Evolutionary conservation across 1,284 basidiomycete species (phyloP).

Genomic region (Trichosporon coremiiforme): DNA sequence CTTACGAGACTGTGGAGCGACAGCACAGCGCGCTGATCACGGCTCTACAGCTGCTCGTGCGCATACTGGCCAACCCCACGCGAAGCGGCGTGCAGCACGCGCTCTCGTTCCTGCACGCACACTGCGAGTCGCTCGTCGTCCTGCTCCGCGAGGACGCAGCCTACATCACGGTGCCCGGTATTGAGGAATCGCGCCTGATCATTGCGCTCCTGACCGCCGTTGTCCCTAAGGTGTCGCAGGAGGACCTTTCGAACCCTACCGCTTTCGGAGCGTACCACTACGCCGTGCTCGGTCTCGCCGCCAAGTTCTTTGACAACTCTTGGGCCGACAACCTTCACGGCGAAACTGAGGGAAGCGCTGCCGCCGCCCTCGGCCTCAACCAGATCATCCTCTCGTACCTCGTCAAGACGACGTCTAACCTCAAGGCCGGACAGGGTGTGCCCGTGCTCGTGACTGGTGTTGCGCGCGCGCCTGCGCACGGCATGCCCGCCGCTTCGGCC

Average conservation of each 20-base stretch:
- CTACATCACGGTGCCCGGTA: slow-evolving; percentile 52
- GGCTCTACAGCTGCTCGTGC: slow-evolving; percentile 44
- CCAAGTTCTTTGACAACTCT: slow-evolving; percentile 70
- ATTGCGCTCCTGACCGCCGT: slow-evolving; percentile 57
- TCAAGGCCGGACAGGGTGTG: slow-evolving; percentile 45
- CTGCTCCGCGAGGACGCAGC: slow-evolving; percentile 57
- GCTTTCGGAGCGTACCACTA: slow-evolving; percentile 82
- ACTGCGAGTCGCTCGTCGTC: slow-evolving; percentile 60
- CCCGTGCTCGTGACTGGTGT: slow-evolving; percentile 50
- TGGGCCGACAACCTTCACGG: slow-evolving; percentile 57
- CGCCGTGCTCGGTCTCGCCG: slow-evolving; percentile 74
- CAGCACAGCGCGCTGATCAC: slow-evolving; percentile 48
- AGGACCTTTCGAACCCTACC: slow-evolving; percentile 70
- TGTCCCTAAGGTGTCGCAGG: slow-evolving; percentile 57
- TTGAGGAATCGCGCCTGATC: slow-evolving; percentile 59
- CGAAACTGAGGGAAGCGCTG: slow-evolving; percentile 12
- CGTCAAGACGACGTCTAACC: slow-evolving; percentile 38
- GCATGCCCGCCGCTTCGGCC: slow-evolving; percentile 31
- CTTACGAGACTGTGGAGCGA: slow-evolving; percentile 37
- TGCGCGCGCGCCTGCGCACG: slow-evolving; percentile 35
- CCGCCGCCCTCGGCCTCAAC: slow-evolving; percentile 44
- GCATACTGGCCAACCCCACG: slow-evolving; percentile 39
- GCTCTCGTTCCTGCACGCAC: slow-evolving; percentile 59
- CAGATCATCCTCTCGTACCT: slow-evolving; percentile 49
- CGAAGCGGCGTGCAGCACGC: slow-evolving; percentile 45